Percentiles rank a stretch among this genome's conserved stretches.
phyloP scores from a whole-genome alignment of 352 stramenopile species.

The Pythium grandisporangium region DNA sequence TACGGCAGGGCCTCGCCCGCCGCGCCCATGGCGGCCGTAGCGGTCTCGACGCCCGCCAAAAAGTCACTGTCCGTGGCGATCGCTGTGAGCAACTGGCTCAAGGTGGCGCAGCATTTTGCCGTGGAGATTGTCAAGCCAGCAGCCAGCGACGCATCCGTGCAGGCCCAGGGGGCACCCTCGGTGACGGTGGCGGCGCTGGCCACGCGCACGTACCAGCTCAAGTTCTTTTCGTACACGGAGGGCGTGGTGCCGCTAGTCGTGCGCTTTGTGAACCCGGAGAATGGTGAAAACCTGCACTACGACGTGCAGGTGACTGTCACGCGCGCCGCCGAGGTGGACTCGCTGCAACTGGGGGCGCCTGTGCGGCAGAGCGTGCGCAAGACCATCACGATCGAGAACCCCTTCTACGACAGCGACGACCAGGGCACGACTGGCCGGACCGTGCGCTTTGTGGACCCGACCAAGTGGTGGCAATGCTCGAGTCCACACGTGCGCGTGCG shows the following conservation, averaged over 20 bases:
- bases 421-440: no score
- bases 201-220: constrained; percentile 75
- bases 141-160: constrained; percentile 23
- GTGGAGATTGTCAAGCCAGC: constrained; percentile 51
- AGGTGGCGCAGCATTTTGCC: constrained; percentile 59
- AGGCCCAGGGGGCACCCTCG: constrained; percentile 57
- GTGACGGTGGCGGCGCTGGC: constrained; percentile 49
- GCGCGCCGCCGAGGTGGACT: constrained; percentile 59
- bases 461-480: constrained; percentile 78
- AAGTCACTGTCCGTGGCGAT: constrained; percentile 61
- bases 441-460: constrained; percentile 51
- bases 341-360: constrained; percentile 69
- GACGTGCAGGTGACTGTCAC: constrained; percentile 47
- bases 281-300: constrained; percentile 80
- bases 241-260: constrained; percentile 37
- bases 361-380: constrained; percentile 79
- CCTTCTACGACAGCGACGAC: constrained; percentile 38
- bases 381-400: constrained; percentile 87
- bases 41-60: constrained; percentile 67
- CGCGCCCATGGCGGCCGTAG: constrained; percentile 33
- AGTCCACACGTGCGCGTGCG: constrained; percentile 59
- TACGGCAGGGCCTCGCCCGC: constrained; percentile 65
- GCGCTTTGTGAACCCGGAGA: constrained; percentile 75
- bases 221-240: constrained; percentile 87
- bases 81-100: constrained; percentile 86